phyloP scores from a whole-genome alignment of 73 alveolate species.

The Tetrahymena malaccensis region DNA sequence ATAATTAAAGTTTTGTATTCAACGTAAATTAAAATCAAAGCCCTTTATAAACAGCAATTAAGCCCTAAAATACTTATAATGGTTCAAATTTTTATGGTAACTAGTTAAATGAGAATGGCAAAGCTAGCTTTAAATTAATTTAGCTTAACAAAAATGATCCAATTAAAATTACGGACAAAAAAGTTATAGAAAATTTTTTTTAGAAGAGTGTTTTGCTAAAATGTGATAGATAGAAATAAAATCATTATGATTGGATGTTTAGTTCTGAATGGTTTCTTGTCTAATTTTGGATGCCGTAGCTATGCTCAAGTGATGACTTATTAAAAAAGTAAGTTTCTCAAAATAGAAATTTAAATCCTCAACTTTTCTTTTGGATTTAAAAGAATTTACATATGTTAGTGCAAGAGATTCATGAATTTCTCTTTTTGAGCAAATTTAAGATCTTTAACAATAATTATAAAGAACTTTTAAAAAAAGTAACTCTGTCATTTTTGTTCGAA shows the following conservation, averaged over 20 bases:
- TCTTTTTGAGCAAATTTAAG: not conserved
- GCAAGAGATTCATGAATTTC: not conserved
- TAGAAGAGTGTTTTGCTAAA: not conserved
- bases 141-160: not conserved
- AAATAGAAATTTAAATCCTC: not conserved
- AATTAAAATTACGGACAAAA: not conserved
- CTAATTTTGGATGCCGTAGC: not conserved
- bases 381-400: not conserved
- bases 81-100: not conserved
- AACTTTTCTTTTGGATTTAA: not conserved
- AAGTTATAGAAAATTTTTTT: not conserved
- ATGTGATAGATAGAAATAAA: not conserved
- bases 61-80: not conserved
- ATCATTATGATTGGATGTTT: not conserved
- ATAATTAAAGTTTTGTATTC: not conserved
- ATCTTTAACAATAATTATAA: not conserved
- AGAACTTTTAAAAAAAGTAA: not conserved
- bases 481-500: not conserved
- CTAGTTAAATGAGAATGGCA: not conserved
- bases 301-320: not conserved
- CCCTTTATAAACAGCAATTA: not conserved
- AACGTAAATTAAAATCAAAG: not conserved
- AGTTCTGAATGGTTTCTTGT: not conserved
- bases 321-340: not conserved
- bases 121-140: not conserved